Base-by-base conservation (phyloP, 345 rosid genomes). In the Nephelium lappaceum region DNA sequence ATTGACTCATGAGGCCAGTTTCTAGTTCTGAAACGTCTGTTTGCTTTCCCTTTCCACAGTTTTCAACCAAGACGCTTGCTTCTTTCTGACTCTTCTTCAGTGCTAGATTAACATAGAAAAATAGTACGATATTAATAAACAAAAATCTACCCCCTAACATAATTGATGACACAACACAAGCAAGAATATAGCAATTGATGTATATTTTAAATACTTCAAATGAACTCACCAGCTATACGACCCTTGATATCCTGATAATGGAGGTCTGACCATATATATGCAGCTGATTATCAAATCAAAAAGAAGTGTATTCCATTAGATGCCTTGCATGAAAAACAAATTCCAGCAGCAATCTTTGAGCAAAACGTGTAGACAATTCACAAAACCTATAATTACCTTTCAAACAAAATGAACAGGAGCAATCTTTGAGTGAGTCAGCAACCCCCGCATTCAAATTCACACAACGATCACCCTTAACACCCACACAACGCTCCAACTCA, bases 191-290 rank as follows among this genome's bases (percentile, higher is more conserved):
- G 25, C 25, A 11, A 19, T n/a, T 24, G 58, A 58, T 43, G 49
- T 16, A 43, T 24, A n/a, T 31, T 47, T 53, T 5, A 67, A 25
- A 63, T 72, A 53, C 14, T 62, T 25, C 10, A 5, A 24, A 55
- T 19, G 65, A 66, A 71, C 84, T 76, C 85, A 93, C 98, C 97
- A 24, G 89, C 67, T 73, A 92, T 75, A 77, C 96, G 91, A 74
- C 95, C 98, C 83, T 90, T 93, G 79, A 88, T 83, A 77, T 95
- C 98, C 88, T 93, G 98, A 80, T 91, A 93, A 81, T 94, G 91
- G 71, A 96, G 93, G 86, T 94, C 98, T 15, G 97, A 87, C 98
- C 92, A 96, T 41, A 96, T 96, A 82, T 86, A 89, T 74, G 97
- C 92, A 86, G 97, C 99, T 96, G 90, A 80, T 77, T 16, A 78